Evolutionary conservation across 2,329 filamentous ascomycete genomes (phyloP).

Genomic region (Fusarium lateritium): DNA sequence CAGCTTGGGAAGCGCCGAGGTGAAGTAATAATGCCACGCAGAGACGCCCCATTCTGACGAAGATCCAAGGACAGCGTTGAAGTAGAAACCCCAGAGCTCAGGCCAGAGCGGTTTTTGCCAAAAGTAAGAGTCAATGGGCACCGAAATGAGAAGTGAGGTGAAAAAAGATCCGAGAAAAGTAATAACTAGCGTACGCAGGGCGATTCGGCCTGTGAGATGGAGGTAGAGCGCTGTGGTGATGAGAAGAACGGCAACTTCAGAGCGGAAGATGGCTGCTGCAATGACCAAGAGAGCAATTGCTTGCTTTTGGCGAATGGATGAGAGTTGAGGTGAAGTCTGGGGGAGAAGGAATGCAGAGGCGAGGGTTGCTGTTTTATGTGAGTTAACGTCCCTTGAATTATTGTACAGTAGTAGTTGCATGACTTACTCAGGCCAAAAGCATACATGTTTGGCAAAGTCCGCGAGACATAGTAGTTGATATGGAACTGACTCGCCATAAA

Average conservation of each 20-base stretch:
- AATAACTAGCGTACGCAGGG: conserved; percentile 71
- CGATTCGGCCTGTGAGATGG: conserved; percentile 68
- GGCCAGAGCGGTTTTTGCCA: conserved; percentile 93
- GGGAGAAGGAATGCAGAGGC: conserved; percentile 68
- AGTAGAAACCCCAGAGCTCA: conserved; percentile 89
- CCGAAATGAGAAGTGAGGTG: conserved; percentile 77
- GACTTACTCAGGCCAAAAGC: conserved; percentile 86
- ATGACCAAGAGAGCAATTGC: conserved; percentile 83
- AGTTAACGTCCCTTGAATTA: not conserved
- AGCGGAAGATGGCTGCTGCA: conserved; percentile 87
- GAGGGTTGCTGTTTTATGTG: conserved; percentile 69
- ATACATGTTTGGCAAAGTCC: conserved; percentile 96
- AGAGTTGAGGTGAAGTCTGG: conserved; percentile 48
- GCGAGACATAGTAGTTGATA: conserved; percentile 90
- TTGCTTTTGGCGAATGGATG: conserved; percentile 67
- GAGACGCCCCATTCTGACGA: conserved; percentile 90
- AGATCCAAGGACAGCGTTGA: conserved; percentile 88
- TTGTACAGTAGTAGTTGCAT: too few relatives aligned
- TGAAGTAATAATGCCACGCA: conserved; percentile 89
- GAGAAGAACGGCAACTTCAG: conserved; percentile 88
- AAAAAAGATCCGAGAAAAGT: conserved; percentile 76
- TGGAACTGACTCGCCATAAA: conserved; percentile 92
- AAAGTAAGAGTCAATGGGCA: conserved; percentile 91
- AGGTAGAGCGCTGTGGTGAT: conserved; percentile 76
- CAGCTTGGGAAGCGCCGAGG: conserved; percentile 84